Evolutionary conservation across 441 rosid genomes (phyloP), one percentile per base, ranked within the genome.

Genomic region (Mallotus japonicus): DNA sequence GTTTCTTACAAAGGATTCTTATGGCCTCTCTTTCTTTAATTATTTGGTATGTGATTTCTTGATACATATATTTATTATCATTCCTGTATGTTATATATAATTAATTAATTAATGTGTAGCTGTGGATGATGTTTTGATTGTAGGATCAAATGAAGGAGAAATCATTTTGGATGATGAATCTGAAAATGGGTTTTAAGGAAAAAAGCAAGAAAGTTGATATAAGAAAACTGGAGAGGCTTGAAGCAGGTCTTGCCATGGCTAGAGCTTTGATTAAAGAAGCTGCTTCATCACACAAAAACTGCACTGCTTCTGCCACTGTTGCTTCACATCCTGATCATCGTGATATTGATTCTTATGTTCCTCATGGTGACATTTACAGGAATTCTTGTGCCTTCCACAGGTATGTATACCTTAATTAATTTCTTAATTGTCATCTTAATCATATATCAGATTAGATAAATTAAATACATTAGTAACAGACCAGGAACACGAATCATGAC

Each of bases 311-410:
- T 5, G 6, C 40, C 2, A 37, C 40, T 37, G 6, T 6, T 37
- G 5, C 79, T 5, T 53, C 68, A 10, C 51, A 34, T 8, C 5
- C n/a, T 51, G 62, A 51, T 69, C 17, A 32, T 22, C 17, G 22
- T 22, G 78, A 76, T 42, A 19, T 5, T 0, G 79, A 78, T 69
- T 76, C 11, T 13, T 13, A 71, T 56, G 55, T 76, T 47, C 86
- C 86, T 6, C 54, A 34, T 32, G 85, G 83, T 8, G 28, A 65
- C 0, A 79, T 85, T 28, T 85, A 83, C 22, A 74, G 79, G 69
- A 83, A 83, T 60, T 49, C 81, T 34, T 65, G 72, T 55, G 79
- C 73, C 11, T 81, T 85, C 65, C 82, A 79, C 73, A 66, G 83
- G 86, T 83, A 8, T 44, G 2, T 10, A 10, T 7, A 44, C 49